Evolutionary conservation across 148 eudicot species (phyloP).

Genomic region (Nyssa sinensis): DNA sequence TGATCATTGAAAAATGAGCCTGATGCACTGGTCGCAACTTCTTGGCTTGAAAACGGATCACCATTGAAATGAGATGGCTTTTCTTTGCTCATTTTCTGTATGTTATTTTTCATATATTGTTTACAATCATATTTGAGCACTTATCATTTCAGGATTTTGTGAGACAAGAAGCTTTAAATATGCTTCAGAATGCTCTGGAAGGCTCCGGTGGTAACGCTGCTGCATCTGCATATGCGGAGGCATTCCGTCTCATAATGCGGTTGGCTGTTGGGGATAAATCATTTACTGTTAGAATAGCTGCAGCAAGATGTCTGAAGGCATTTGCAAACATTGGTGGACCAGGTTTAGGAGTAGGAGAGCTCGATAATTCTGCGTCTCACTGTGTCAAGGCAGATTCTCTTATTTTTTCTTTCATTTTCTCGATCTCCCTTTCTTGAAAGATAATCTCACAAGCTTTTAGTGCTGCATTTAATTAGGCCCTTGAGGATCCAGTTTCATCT

Average conservation of each 20-base stretch:
- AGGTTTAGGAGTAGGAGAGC: conserved; percentile 81
- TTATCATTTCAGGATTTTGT: conserved; percentile 70
- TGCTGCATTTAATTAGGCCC: conserved; percentile 51
- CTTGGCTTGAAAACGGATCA: background rate
- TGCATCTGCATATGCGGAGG: conserved; percentile 78
- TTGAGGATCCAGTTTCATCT: conserved; percentile 77
- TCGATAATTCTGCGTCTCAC: conserved; percentile 72
- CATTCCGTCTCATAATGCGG: conserved; percentile 71
- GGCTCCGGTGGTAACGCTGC: conserved; percentile 84
- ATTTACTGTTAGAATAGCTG: conserved; percentile 84
- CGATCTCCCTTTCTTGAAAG: conserved; percentile 10
- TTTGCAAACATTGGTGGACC: conserved; percentile 94
- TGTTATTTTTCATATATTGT: background rate
- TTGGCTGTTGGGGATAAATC: conserved; percentile 82
- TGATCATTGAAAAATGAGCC: background rate
- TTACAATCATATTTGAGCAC: conserved; percentile 7
- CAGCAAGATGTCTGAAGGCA: conserved; percentile 96
- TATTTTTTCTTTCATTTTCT: conserved; percentile 14
- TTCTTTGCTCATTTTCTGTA: background rate
- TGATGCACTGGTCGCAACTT: background rate
- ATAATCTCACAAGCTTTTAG: conserved; percentile 10
- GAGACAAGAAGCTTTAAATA: conserved; percentile 83
- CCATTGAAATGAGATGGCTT: background rate
- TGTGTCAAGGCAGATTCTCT: conserved; percentile 72
- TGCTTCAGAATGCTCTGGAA: conserved; percentile 97